These are phyloP conservation scores for Kuraishia piskuri DNA, from an alignment of 805 yeast genomes.

Conservation along the genomic window DNA sequence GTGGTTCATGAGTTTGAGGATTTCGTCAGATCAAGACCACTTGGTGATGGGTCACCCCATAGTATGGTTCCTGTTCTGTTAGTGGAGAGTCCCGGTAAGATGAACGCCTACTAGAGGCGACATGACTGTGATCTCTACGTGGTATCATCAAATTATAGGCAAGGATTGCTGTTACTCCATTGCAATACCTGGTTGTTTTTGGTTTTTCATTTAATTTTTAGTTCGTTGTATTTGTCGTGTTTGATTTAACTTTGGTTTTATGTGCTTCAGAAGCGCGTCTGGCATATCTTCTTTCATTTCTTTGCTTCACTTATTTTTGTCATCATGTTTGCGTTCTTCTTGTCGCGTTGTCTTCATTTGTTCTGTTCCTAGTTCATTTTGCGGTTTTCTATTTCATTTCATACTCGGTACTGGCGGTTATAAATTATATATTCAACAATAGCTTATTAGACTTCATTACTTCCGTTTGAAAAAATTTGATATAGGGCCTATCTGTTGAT, in stretches of 20 bases:
- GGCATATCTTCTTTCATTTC: background rate
- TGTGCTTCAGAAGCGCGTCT: background rate
- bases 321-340: too few relatives aligned
- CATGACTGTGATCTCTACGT: background rate
- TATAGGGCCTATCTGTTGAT: too few relatives aligned
- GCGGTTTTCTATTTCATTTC: background rate
- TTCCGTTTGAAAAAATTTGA: too few relatives aligned
- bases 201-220: too few relatives aligned
- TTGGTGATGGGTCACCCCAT: background rate
- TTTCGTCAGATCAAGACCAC: slow-evolving; percentile 14
- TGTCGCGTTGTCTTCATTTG: background rate
- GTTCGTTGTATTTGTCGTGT: background rate
- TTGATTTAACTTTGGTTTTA: background rate
- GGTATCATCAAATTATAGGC: too few relatives aligned
- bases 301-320: background rate
- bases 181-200: too few relatives aligned
- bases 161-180: too few relatives aligned
- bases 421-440: background rate
- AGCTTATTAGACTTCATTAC: slow-evolving; percentile 3
- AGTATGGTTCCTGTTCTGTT: slow-evolving; percentile 4
- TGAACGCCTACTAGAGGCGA: slow-evolving; percentile 6
- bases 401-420: background rate
- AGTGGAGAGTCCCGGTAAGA: slow-evolving; percentile 6
- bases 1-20: slow-evolving; percentile 37
- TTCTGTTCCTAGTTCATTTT: background rate